Conservation (phyloP, 2,329 filamentous ascomycete species). For the Colletotrichum godetiae region DNA sequence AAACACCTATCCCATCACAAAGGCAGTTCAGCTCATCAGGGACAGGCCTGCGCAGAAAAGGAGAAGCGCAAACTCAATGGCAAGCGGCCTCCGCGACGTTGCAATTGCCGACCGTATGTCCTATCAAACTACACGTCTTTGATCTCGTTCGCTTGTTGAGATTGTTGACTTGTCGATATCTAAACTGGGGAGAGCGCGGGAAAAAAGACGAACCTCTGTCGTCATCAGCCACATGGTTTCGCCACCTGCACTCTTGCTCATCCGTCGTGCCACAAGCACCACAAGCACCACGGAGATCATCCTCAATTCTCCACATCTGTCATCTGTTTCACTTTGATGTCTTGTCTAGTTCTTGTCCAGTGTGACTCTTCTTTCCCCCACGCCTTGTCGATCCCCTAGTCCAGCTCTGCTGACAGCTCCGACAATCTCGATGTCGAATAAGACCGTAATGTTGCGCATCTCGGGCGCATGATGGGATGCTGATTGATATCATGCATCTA, state of each 20-base stretch:
- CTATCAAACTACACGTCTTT: no score
- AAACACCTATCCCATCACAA: background rate
- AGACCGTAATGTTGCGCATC: conserved; percentile 5
- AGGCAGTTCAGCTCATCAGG: background rate
- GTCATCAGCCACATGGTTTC: conserved; percentile 32
- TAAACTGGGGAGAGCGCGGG: background rate
- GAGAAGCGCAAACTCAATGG: conserved; percentile 15
- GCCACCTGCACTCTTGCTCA: background rate
- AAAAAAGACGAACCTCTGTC: conserved; percentile 5
- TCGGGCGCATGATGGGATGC: conserved; percentile 16
- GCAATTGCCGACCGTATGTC: no score
- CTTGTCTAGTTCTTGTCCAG: background rate
- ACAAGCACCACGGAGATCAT: conserved; percentile 15
- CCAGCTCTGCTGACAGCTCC: background rate
- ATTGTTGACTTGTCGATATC: background rate
- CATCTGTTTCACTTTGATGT: conserved; percentile 30
- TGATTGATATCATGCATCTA: conserved; percentile 19
- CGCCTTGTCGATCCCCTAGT: conserved; percentile 5
- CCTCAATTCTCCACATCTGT: conserved; percentile 27
- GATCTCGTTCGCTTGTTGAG: background rate
- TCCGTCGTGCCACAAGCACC: conserved; percentile 18
- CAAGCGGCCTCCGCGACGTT: background rate
- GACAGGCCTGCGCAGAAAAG: background rate
- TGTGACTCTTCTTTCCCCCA: background rate
- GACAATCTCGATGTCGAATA: conserved; percentile 1